Conservation (phyloP, 176 grass and related monocot species). For the Miscanthus lutarioriparius region DNA sequence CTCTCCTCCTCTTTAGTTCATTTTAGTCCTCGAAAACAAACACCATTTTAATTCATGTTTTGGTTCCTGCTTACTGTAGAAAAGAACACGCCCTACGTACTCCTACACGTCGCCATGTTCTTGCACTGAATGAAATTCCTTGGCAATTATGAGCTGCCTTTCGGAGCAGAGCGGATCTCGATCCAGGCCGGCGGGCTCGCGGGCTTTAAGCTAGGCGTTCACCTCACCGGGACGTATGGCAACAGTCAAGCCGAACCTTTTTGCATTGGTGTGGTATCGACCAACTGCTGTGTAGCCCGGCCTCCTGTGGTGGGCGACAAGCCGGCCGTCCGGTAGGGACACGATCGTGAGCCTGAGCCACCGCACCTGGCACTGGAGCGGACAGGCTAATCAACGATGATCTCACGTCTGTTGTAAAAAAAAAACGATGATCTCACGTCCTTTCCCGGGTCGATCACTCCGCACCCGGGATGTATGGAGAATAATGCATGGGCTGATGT, state of each 20-base stretch:
- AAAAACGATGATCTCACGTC: background rate
- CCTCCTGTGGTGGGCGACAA: background rate
- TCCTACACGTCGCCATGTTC: background rate
- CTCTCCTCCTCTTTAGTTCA: too few species aligned
- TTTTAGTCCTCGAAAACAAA: too few species aligned
- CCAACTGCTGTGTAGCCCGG: background rate
- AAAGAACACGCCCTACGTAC: too few species aligned
- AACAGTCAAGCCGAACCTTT: slow-evolving; percentile 24
- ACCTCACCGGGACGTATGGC: background rate
- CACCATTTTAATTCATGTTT: too few species aligned
- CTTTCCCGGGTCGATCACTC: background rate
- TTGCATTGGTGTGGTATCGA: background rate
- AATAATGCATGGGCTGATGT: background rate
- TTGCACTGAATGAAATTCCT: background rate
- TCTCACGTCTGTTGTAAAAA: too few species aligned
- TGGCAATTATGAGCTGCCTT: slow-evolving; percentile 27
- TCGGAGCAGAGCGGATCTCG: slow-evolving; percentile 23
- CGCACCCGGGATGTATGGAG: too few species aligned
- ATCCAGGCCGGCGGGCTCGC: background rate
- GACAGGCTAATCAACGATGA: background rate
- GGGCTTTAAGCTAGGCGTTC: background rate
- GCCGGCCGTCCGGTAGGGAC: background rate
- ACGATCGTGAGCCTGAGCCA: background rate
- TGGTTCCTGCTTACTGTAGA: too few species aligned
- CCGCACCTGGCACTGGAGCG: background rate